Conservation (phyloP, 163 green algal species). For the Scenedesmus sp. region DNA sequence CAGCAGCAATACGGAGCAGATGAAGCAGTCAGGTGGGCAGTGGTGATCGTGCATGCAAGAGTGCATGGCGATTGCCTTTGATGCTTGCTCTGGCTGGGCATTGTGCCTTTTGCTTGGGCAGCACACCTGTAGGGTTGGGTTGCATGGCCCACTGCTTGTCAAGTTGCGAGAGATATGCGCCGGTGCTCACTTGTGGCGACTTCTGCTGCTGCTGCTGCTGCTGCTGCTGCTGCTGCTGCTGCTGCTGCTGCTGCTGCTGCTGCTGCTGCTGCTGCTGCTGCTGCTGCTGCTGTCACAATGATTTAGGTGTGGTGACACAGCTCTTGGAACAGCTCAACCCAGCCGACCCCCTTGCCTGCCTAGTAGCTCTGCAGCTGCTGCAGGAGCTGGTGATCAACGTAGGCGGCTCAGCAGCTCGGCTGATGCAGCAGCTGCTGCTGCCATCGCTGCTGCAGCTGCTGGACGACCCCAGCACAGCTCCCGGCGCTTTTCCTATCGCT, state of each 20-base stretch:
- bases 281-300: neutral
- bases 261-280: neutral
- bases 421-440: slow-evolving; percentile 47
- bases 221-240: slow-evolving; percentile 7
- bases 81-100: neutral
- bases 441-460: slow-evolving; percentile 34
- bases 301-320: slow-evolving; percentile 38
- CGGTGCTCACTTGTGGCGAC: too few species aligned
- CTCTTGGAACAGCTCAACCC: slow-evolving; percentile 44
- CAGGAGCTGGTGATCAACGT: slow-evolving; percentile 11
- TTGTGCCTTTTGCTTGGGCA: too few species aligned
- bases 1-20: slow-evolving; percentile 9
- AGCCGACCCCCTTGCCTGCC: slow-evolving; percentile 30
- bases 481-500: slow-evolving; percentile 19
- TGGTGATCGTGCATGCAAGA: neutral
- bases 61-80: too few species aligned
- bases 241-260: neutral
- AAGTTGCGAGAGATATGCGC: too few species aligned
- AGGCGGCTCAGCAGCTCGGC: neutral
- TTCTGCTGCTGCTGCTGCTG: neutral
- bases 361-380: slow-evolving; percentile 51
- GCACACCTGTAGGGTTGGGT: too few species aligned
- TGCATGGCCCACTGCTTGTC: too few species aligned
- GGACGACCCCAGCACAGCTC: slow-evolving; percentile 28
- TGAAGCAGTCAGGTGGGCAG: slow-evolving; percentile 44